A percentile compares a stretch with the other conserved stretches of the same genome.
These are phyloP conservation scores for Aegle marmelos DNA, from an alignment of 345 rosid genomes.

Conservation along the genomic window DNA sequence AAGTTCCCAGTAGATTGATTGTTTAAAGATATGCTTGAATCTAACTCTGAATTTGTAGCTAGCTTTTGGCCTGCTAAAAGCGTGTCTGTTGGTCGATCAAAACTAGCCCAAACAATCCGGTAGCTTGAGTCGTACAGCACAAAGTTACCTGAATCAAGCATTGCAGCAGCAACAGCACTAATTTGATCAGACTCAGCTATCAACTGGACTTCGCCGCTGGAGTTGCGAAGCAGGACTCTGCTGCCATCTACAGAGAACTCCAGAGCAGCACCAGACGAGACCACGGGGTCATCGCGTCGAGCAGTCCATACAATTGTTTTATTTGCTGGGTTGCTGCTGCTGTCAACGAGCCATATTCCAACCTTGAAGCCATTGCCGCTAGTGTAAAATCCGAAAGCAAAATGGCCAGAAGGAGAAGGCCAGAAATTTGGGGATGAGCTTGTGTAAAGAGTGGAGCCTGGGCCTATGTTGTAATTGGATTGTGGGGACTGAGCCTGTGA, in stretches of 20 bases:
- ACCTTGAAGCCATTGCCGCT: background rate
- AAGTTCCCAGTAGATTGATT: background rate
- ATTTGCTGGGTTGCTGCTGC: background rate
- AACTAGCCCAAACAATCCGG: background rate
- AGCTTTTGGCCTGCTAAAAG: slow-evolving; percentile 2
- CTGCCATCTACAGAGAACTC: background rate
- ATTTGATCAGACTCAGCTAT: too few relatives aligned
- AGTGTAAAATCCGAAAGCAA: too few relatives aligned
- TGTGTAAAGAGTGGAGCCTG: slow-evolving; percentile 9
- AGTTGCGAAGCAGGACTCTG: background rate
- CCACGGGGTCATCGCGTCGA: background rate
- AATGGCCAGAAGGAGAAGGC: too few relatives aligned
- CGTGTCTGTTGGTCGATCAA: background rate
- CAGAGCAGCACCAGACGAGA: background rate
- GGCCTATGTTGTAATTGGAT: background rate
- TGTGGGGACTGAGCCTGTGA: background rate
- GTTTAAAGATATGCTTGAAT: slow-evolving; percentile 16
- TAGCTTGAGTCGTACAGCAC: background rate
- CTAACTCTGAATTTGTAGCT: background rate
- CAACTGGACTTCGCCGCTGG: background rate
- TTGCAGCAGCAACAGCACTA: background rate
- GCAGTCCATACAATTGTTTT: background rate
- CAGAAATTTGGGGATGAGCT: background rate
- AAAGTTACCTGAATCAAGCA: slow-evolving; percentile 10
- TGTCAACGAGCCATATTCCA: slow-evolving; percentile 4